Conservation (phyloP, 108 stramenopile species). For the Aurantiochytrium sp. region DNA sequence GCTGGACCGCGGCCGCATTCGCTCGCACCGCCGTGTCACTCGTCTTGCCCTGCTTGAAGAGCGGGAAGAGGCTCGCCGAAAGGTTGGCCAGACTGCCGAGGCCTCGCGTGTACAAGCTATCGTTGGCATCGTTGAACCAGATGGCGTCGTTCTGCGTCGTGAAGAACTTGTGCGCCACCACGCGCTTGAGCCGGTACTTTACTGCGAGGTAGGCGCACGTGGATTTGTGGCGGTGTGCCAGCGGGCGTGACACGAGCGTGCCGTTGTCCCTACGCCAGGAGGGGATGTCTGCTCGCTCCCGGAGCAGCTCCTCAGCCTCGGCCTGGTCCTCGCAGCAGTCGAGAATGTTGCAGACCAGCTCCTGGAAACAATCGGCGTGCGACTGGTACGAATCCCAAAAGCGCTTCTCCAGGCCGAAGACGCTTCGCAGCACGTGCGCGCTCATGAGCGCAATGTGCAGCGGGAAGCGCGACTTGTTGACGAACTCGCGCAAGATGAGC, state of each 20-base stretch:
- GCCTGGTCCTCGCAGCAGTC: slow-evolving; percentile 26
- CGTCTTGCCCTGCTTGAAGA: background rate
- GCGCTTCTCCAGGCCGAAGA: background rate
- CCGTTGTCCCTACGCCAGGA: background rate
- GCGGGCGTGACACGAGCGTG: background rate
- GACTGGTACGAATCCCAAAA: background rate
- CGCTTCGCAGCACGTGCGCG: background rate
- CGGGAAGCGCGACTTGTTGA: background rate
- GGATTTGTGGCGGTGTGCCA: background rate
- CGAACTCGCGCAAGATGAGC: background rate
- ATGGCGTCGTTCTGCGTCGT: slow-evolving; percentile 5
- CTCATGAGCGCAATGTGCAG: slow-evolving; percentile 20
- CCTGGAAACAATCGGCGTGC: background rate
- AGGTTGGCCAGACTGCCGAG: background rate
- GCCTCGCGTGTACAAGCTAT: background rate
- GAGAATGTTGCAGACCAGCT: slow-evolving; percentile 1
- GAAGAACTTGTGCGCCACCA: slow-evolving; percentile 28
- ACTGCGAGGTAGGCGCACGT: slow-evolving; percentile 18
- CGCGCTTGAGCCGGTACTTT: background rate
- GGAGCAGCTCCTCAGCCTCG: slow-evolving; percentile 23
- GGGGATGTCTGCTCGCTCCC: slow-evolving; percentile 20
- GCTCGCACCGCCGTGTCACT: background rate
- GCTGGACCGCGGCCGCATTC: background rate
- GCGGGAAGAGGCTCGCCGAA: background rate
- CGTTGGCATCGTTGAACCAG: slow-evolving; percentile 26